These are phyloP conservation scores for Asterophora parasitica DNA, from an alignment of 768 basidiomycete species.

Conservation along the genomic window DNA sequence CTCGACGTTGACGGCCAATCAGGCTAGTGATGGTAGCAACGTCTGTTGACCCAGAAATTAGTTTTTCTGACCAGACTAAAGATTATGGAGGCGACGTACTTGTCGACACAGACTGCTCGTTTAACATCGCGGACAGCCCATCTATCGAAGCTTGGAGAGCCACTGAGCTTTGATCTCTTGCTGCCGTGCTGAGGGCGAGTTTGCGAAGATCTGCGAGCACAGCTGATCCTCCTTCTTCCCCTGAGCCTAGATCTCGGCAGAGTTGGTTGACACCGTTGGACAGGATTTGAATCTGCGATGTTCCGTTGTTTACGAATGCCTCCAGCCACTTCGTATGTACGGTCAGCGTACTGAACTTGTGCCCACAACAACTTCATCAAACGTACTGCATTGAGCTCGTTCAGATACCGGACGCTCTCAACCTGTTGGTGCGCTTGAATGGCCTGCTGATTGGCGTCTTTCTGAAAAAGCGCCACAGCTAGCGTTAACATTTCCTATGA, in stretches of 20 bases:
- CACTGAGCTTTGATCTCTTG: constrained; percentile 31
- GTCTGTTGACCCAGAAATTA: constrained; percentile 1
- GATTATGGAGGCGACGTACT: constrained; percentile 7
- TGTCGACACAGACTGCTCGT: constrained; percentile 16
- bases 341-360: constrained; percentile 2
- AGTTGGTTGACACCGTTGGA: constrained; percentile 58
- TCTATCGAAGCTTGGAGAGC: constrained; percentile 38
- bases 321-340: constrained; percentile 69
- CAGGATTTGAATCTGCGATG: constrained; percentile 62
- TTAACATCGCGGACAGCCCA: constrained; percentile 28
- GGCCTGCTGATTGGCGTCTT: constrained; percentile 42
- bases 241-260: constrained; percentile 45
- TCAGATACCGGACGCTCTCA: constrained; percentile 73
- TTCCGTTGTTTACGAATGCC: constrained; percentile 73
- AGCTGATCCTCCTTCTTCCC: constrained; percentile 15
- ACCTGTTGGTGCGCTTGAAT: constrained; percentile 59
- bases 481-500: constrained; percentile 28
- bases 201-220: constrained; percentile 34
- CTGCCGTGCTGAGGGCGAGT: constrained; percentile 27
- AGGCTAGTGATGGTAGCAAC: constrained; percentile 40
- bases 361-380: too few relatives aligned
- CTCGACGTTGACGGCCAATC: constrained; percentile 64
- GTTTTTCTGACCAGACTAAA: not conserved
- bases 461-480: constrained; percentile 43
- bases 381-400: constrained; percentile 67